These are phyloP conservation scores for Lachnellula willkommii DNA, from an alignment of 2,329 filamentous ascomycete species.

Conservation along the genomic window DNA sequence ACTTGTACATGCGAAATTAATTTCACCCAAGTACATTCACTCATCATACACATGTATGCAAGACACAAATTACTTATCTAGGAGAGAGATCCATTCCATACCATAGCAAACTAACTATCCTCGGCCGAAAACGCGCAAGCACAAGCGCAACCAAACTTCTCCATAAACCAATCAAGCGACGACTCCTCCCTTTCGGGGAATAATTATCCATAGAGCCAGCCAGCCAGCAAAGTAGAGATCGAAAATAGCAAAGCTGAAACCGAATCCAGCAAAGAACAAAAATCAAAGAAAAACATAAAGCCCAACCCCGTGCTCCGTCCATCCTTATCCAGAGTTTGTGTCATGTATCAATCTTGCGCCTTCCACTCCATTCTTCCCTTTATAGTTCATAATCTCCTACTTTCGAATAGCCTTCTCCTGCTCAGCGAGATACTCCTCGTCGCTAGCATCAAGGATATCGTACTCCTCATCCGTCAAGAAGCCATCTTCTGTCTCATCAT, in stretches of 20 bases:
- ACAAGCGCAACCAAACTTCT: neutral
- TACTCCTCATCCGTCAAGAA: conserved; percentile 98
- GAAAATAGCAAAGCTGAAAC: neutral
- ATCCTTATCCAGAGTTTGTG: neutral
- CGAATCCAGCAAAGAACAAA: neutral
- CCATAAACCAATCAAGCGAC: neutral
- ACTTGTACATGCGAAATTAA: neutral
- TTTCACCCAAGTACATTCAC: too few relatives aligned
- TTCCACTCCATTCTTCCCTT: conserved; percentile 2
- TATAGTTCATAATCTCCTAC: conserved; percentile 11
- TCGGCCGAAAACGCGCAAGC: neutral
- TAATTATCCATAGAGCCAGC: neutral
- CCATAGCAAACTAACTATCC: too few relatives aligned
- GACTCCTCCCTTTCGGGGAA: neutral
- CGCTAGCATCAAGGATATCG: conserved; percentile 90
- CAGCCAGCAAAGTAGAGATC: neutral
- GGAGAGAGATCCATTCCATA: neutral
- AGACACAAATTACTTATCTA: neutral
- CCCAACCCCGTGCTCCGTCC: neutral
- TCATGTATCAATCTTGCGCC: conserved; percentile 1
- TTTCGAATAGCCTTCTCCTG: conserved; percentile 33
- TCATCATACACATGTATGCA: neutral
- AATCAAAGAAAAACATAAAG: neutral
- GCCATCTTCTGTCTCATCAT: conserved; percentile 59
- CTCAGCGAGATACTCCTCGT: conserved; percentile 70